Base-by-base conservation (phyloP, 2,329 filamentous ascomycete genomes). In the Hymenoscyphus fraxineus region DNA sequence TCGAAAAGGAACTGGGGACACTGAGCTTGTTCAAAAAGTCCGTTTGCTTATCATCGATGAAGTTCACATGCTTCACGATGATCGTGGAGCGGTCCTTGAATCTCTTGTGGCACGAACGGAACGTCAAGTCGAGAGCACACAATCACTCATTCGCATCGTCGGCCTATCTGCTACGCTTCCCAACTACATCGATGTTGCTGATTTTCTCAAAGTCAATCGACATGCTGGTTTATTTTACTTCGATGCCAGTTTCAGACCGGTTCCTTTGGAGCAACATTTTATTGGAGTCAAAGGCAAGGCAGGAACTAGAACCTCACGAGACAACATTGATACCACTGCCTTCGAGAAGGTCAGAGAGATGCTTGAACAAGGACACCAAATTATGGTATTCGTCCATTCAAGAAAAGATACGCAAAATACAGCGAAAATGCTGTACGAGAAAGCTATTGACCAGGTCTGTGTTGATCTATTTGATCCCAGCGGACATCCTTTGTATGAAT, bases 301-400 rank as follows among this genome's bases (percentile, higher is more conserved):
- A 0, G 91, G 91, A 4, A 87, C 86, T 31, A 95, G 89, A 74
- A 85, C 88, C 65, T 93, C 91, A 9, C 88, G 91, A 64, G 94
- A 97, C 44, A 98, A 98, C 69, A 81, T 99, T 35, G 95, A 99
- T 71, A 83, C 83, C 31, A 88, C 92, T 2, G 88, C 92, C 0
- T 99, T 96, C 74, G 93, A 98, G 70, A 99, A 99, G 75, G 93
- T 97, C 58, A 89, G 88, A 70, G 90, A 95, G 61, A 97, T 99
- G 93, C 82, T 99, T 2, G 87, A 93, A 74, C 81, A 83, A 65
- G 93, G 91, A n/a, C 95, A 99, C 73, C 95, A 99, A 76, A 85
- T 99, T 69, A 99, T 99, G 96, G 94, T 99, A 0, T 99, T 99
- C 76, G 96, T 99, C 12, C 96, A 99, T 76, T 97, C 94, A 0